Evolutionary conservation across 2,329 filamentous ascomycete species (phyloP).

Genomic region (Colletotrichum sp.): DNA sequence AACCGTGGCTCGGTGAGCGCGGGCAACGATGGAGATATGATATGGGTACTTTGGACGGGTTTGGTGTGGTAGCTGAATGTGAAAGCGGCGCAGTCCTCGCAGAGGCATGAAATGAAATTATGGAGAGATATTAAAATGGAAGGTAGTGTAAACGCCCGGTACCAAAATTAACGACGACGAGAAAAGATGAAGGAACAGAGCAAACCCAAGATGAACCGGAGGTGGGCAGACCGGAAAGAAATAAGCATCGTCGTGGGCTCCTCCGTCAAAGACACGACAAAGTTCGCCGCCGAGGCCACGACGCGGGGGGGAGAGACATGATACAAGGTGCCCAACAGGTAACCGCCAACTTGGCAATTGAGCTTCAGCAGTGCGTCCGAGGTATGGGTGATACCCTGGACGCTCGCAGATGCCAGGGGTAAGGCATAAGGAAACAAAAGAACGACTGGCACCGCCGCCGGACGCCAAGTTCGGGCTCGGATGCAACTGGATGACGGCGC

Average conservation of each 20-base stretch:
- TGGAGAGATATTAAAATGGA: neutral
- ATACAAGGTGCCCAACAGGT: neutral
- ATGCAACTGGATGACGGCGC: neutral
- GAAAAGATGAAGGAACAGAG: neutral
- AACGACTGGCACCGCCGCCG: constrained; percentile 1
- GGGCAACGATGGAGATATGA: neutral
- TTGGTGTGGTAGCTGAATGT: neutral
- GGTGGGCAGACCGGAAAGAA: constrained; percentile 8
- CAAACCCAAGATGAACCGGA: neutral
- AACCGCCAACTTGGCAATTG: constrained; percentile 3
- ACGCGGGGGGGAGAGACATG: constrained; percentile 5
- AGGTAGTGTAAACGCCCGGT: neutral
- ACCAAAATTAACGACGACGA: neutral
- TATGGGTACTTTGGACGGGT: neutral
- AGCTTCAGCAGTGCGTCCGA: constrained; percentile 3
- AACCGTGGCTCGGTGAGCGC: neutral
- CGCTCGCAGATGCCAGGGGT: neutral
- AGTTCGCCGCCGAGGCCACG: neutral
- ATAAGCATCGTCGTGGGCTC: constrained; percentile 12
- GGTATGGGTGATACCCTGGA: constrained; percentile 3
- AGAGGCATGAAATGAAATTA: constrained; percentile 6
- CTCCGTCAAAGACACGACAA: neutral
- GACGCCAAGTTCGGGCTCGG: constrained; percentile 1
- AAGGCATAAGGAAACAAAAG: constrained; percentile 11
- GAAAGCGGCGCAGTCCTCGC: constrained; percentile 11